These are phyloP conservation scores for Phanerodontia chrysosporium DNA, from an alignment of 768 basidiomycete genomes.

Conservation along the genomic window DNA sequence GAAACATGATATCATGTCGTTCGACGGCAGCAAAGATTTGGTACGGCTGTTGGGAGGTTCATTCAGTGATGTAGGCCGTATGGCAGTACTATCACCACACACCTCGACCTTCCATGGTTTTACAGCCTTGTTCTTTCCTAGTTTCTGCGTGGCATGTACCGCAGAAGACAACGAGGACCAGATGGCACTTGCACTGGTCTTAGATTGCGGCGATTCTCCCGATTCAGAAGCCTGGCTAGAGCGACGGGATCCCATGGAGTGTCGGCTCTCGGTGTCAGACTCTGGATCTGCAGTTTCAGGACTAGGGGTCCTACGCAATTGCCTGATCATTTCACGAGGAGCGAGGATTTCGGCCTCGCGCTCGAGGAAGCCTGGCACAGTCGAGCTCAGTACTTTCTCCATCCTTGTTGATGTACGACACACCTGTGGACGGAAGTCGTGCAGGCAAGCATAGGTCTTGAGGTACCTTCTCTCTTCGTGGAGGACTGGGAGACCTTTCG, in stretches of 20 bases:
- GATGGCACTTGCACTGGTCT: constrained; percentile 1
- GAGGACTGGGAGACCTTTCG: constrained; percentile 13
- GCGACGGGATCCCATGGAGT: background rate
- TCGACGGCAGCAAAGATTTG: constrained; percentile 85
- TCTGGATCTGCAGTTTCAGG: background rate
- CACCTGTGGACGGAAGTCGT: constrained; percentile 65
- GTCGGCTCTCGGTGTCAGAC: background rate
- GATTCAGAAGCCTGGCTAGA: background rate
- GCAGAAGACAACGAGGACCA: constrained; percentile 12
- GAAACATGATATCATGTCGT: constrained; percentile 70
- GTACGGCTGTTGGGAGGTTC: constrained; percentile 36
- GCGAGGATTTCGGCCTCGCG: constrained; percentile 64
- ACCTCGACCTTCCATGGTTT: constrained; percentile 35
- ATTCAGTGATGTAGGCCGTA: background rate
- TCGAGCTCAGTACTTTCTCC: constrained; percentile 17
- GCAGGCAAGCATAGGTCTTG: constrained; percentile 60
- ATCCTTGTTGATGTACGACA: constrained; percentile 18
- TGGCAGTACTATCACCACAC: constrained; percentile 7
- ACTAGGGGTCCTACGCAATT: constrained; percentile 23
- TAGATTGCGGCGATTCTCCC: background rate
- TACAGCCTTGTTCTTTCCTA: background rate
- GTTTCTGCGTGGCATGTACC: background rate
- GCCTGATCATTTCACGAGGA: constrained; percentile 52
- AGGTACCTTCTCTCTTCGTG: constrained; percentile 35
- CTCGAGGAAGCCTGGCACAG: constrained; percentile 54